Evolutionary conservation across 2,329 filamentous ascomycete species (phyloP).

Genomic region (Diaporthe aspalathi): DNA sequence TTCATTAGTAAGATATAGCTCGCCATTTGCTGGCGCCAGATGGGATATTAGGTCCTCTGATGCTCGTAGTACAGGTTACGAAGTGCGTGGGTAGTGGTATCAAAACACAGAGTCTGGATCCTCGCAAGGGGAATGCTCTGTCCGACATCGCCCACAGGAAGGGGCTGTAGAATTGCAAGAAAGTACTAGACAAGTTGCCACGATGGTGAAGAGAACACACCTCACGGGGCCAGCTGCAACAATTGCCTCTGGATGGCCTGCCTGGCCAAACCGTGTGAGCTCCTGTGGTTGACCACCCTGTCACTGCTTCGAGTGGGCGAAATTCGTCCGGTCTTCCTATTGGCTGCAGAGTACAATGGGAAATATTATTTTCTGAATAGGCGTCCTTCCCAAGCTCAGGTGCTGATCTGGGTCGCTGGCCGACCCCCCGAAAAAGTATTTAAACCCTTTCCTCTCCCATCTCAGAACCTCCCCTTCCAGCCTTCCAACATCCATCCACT

Average conservation of each 20-base stretch:
- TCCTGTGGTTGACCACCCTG: neutral
- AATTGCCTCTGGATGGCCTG: neutral
- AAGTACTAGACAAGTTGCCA: too few species aligned
- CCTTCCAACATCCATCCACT: neutral
- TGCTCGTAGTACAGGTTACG: too few species aligned
- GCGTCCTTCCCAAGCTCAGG: neutral
- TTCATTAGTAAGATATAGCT: too few species aligned
- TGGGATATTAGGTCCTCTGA: too few species aligned
- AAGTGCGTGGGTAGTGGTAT: too few species aligned
- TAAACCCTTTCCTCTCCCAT: neutral
- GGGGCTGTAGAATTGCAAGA: too few species aligned
- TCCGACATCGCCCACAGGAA: too few species aligned
- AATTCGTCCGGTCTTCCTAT: neutral
- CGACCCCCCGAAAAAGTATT: neutral
- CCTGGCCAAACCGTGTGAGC: neutral
- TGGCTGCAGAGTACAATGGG: neutral
- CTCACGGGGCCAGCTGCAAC: too few species aligned
- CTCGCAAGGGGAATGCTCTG: too few species aligned
- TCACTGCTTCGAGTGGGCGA: neutral
- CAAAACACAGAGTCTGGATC: too few species aligned
- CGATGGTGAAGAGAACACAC: too few species aligned
- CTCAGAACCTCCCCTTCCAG: neutral
- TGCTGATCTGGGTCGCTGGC: neutral
- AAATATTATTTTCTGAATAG: constrained; percentile 3
- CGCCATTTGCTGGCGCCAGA: too few species aligned